These are phyloP conservation scores for Globisporangium megalacanthum DNA, from an alignment of 352 stramenopile species.

Conservation along the genomic window DNA sequence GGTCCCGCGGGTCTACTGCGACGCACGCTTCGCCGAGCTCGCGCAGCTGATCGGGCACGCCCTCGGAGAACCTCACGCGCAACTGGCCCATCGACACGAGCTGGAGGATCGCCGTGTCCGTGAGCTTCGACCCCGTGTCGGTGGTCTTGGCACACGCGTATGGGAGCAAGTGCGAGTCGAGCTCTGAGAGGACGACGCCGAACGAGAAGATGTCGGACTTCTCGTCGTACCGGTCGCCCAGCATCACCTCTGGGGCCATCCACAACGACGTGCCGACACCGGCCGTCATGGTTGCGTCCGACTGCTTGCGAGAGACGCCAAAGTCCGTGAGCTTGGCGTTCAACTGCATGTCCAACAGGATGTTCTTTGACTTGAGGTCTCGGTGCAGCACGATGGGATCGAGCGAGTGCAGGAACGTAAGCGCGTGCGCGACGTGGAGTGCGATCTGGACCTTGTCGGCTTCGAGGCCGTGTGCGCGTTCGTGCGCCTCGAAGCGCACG, in stretches of 20 bases:
- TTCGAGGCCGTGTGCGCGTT: conserved; percentile 33
- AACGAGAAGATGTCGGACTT: conserved; percentile 53
- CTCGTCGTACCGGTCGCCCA: conserved; percentile 36
- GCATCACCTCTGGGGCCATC: conserved; percentile 58
- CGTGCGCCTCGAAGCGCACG: conserved; percentile 19
- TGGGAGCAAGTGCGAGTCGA: conserved; percentile 42
- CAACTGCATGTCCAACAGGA: conserved; percentile 26
- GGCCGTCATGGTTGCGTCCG: conserved; percentile 37
- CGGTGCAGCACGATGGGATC: too few relatives aligned
- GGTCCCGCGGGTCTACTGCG: conserved; percentile 27
- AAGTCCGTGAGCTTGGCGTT: conserved; percentile 61
- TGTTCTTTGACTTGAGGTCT: conserved; percentile 17
- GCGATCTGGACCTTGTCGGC: conserved; percentile 49
- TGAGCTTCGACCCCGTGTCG: conserved; percentile 17
- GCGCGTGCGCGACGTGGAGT: conserved; percentile 29
- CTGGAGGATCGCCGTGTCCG: conserved; percentile 32
- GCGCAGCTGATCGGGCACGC: conserved; percentile 21
- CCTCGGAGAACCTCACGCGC: conserved; percentile 29
- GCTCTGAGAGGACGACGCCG: conserved; percentile 32
- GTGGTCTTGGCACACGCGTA: conserved; percentile 29
- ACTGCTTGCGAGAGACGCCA: conserved; percentile 34
- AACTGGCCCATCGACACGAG: conserved; percentile 27
- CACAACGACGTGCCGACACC: conserved; percentile 46
- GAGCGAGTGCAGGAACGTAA: conserved; percentile 55
- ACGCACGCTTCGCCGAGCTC: conserved; percentile 29